A percentile compares a stretch with the other conserved stretches of the same genome.
phyloP scores from a whole-genome alignment of 1,284 basidiomycete species.

The Trichosporon sp. region DNA sequence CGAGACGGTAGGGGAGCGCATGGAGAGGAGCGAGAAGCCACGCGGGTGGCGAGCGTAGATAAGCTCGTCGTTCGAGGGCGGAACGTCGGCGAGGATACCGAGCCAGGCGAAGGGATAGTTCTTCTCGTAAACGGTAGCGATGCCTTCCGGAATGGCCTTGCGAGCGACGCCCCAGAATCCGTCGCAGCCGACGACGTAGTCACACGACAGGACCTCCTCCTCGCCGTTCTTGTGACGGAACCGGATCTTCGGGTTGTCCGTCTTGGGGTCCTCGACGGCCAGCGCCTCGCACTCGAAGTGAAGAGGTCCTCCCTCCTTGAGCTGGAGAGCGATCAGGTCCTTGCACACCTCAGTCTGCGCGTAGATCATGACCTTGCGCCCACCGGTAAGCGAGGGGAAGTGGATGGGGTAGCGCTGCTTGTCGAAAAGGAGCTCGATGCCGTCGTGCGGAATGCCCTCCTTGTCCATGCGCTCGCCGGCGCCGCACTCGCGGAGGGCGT shows the following conservation, averaged over 20 bases:
- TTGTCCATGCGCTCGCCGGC: constrained; percentile 20
- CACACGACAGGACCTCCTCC: constrained; percentile 11
- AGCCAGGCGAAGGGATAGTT: constrained; percentile 21
- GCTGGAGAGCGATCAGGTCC: constrained; percentile 20
- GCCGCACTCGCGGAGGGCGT: constrained; percentile 16
- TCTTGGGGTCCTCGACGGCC: constrained; percentile 14
- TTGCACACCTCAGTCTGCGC: constrained; percentile 24
- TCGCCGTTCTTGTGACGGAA: constrained; percentile 13
- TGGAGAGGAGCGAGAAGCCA: constrained; percentile 19
- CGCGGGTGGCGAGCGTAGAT: constrained; percentile 19
- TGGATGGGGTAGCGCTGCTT: constrained; percentile 16
- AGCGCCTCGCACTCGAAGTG: constrained; percentile 13
- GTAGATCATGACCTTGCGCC: constrained; percentile 22
- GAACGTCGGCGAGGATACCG: constrained; percentile 19
- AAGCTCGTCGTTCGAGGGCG: constrained; percentile 21
- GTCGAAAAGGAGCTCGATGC: constrained; percentile 20
- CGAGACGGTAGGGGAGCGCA: constrained; percentile 18
- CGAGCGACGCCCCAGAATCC: constrained; percentile 22
- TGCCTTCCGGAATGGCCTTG: constrained; percentile 15
- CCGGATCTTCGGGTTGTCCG: constrained; percentile 10
- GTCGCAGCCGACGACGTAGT: constrained; percentile 18
- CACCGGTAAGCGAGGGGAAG: constrained; percentile 17
- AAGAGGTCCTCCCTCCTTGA: constrained; percentile 18
- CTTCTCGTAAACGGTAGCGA: constrained; percentile 16
- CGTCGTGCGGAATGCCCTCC: constrained; percentile 21